These are phyloP conservation scores for Kuraishia hungarica DNA, from an alignment of 805 yeast species.

Conservation along the genomic window DNA sequence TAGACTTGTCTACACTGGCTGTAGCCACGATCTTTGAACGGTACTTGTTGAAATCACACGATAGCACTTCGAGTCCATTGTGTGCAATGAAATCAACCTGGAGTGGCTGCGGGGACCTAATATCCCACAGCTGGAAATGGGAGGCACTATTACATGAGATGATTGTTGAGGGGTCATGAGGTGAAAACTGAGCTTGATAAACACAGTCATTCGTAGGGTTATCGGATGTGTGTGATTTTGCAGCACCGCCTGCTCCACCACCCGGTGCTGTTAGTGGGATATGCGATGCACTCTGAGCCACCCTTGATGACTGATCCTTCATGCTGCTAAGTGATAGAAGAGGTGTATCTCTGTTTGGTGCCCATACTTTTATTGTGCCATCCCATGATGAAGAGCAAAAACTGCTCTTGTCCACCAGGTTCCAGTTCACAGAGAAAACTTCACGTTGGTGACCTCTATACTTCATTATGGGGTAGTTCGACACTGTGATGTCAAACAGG, in stretches of 20 bases:
- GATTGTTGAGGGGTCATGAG: slow-evolving; percentile 67
- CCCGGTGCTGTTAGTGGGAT: slow-evolving; percentile 19
- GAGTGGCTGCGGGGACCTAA: slow-evolving; percentile 56
- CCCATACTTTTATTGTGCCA: slow-evolving; percentile 77
- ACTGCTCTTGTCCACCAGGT: slow-evolving; percentile 32
- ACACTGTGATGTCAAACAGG: slow-evolving; percentile 65
- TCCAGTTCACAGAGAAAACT: slow-evolving; percentile 29
- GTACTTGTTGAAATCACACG: slow-evolving; percentile 89
- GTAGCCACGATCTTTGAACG: slow-evolving; percentile 72
- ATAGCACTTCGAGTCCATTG: slow-evolving; percentile 69
- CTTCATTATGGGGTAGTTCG: slow-evolving; percentile 63
- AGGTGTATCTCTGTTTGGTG: slow-evolving; percentile 49
- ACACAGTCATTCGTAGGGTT: slow-evolving; percentile 46
- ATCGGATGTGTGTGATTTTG: slow-evolving; percentile 10
- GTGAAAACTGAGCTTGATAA: slow-evolving; percentile 77
- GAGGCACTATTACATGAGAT: slow-evolving; percentile 71
- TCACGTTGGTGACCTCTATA: slow-evolving; percentile 62
- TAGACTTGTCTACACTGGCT: slow-evolving; percentile 84
- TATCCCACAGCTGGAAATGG: slow-evolving; percentile 74
- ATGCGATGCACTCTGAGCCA: slow-evolving; percentile 6
- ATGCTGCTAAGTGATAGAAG: slow-evolving; percentile 42
- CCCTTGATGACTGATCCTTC: slow-evolving; percentile 18
- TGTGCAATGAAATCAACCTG: slow-evolving; percentile 61
- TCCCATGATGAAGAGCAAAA: slow-evolving; percentile 90
- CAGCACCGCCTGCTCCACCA: neutral